A percentile compares a stretch with the other conserved stretches of the same genome.
phyloP scores from a whole-genome alignment of 2,329 filamentous ascomycete species.

The Fusarium decemcellulare region DNA sequence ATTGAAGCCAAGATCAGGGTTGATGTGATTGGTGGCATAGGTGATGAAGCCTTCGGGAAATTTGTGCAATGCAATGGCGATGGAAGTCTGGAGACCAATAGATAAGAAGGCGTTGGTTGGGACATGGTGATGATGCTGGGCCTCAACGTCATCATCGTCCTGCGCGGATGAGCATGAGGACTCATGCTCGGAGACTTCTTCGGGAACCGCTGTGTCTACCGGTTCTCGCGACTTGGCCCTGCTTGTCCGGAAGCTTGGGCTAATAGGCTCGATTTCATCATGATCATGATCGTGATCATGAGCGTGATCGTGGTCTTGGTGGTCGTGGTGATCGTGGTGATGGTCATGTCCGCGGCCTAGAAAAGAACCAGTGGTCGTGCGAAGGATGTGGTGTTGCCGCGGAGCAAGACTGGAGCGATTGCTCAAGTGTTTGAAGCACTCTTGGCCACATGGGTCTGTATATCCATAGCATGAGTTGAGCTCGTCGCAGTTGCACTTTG shows the following conservation, averaged over 20 bases:
- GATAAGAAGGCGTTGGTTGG: slow-evolving; percentile 93
- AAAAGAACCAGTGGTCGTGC: slow-evolving; percentile 58
- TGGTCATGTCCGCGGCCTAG: slow-evolving; percentile 49
- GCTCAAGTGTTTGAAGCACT: slow-evolving; percentile 73
- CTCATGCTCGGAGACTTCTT: slow-evolving; percentile 40
- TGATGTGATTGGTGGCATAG: slow-evolving; percentile 97
- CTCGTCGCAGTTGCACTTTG: slow-evolving; percentile 74
- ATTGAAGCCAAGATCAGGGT: slow-evolving; percentile 87
- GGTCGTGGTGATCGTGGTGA: slow-evolving; percentile 34
- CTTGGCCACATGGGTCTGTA: slow-evolving; percentile 75
- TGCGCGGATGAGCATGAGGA: slow-evolving; percentile 47
- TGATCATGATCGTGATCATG: not conserved
- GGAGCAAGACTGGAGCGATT: slow-evolving; percentile 53
- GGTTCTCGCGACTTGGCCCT: slow-evolving; percentile 58
- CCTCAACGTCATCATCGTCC: slow-evolving; percentile 62
- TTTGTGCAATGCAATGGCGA: slow-evolving; percentile 96
- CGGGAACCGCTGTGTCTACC: slow-evolving; percentile 45
- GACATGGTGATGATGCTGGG: slow-evolving; percentile 91
- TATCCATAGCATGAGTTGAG: slow-evolving; percentile 74
- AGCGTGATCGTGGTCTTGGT: slow-evolving; percentile 40
- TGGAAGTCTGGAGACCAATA: slow-evolving; percentile 95
- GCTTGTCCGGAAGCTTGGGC: slow-evolving; percentile 54
- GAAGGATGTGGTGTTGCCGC: slow-evolving; percentile 55
- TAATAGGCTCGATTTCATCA: slow-evolving; percentile 46
- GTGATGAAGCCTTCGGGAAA: slow-evolving; percentile 91